phyloP scores from a whole-genome alignment of 78 protist species.

The Protostelium mycophagum region DNA sequence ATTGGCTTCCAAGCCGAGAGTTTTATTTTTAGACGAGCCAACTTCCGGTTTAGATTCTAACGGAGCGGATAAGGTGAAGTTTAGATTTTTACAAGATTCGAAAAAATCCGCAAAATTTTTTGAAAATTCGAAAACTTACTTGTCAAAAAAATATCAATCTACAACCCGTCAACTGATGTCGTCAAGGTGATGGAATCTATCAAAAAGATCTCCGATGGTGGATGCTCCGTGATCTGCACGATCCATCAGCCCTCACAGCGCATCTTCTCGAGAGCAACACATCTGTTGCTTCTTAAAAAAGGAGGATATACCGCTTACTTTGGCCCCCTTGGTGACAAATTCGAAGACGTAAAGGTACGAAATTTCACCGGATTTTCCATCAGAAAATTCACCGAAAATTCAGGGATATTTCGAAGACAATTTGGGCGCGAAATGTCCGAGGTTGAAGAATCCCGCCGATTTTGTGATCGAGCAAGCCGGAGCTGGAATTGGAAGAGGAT shows the following conservation, averaged over 20 bases:
- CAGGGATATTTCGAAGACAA: constrained; percentile 9
- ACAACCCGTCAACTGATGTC: not conserved
- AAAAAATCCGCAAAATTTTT: no score
- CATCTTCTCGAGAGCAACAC: constrained; percentile 55
- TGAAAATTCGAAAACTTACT: no score
- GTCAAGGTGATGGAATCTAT: constrained; percentile 32
- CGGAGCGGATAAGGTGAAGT: constrained; percentile 23
- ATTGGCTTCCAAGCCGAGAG: constrained; percentile 52
- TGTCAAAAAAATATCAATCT: no score
- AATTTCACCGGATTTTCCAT: not conserved
- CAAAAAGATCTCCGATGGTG: constrained; percentile 31
- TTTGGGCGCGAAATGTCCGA: constrained; percentile 25
- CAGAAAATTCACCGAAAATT: not conserved
- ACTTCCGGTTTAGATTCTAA: constrained; percentile 52
- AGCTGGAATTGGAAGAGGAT: constrained; percentile 10
- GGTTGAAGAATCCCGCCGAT: constrained; percentile 60
- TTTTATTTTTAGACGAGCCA: constrained; percentile 61
- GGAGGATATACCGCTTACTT: constrained; percentile 72
- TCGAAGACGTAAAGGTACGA: not conserved
- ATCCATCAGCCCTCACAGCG: constrained; percentile 85
- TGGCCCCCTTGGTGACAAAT: constrained; percentile 49
- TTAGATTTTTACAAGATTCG: not conserved
- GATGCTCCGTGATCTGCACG: constrained; percentile 47
- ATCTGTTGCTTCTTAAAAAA: constrained; percentile 56
- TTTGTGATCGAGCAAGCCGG: constrained; percentile 39